A percentile compares a stretch with the other conserved stretches of the same genome.
Evolutionary conservation across 495 filamentous ascomycete species (phyloP).

Genomic region (Thozetella sp.): DNA sequence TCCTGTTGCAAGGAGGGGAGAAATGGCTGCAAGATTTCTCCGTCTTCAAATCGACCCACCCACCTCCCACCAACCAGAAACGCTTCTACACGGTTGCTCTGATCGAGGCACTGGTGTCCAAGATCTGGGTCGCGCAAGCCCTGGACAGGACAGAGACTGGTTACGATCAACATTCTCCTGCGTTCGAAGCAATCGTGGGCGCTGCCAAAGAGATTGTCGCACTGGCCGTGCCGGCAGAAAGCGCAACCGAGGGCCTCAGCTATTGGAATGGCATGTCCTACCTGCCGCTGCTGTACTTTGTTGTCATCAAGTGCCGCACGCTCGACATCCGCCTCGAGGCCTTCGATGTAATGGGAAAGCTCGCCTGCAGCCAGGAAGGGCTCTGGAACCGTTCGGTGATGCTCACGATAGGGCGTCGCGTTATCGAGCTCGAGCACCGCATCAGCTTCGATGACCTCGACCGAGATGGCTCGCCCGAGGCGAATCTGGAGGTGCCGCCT

Average conservation of each 20-base stretch:
- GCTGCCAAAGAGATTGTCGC: conserved; percentile 12
- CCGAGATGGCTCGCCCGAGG: too few species aligned
- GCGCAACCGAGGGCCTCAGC: conserved; percentile 6
- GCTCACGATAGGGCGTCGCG: conserved; percentile 19
- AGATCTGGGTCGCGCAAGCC: conserved; percentile 23
- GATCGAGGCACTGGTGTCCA: conserved; percentile 17
- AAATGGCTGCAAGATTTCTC: conserved; percentile 24
- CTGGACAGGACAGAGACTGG: conserved; percentile 21
- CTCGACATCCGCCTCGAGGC: conserved; percentile 37
- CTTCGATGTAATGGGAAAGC: conserved; percentile 17
- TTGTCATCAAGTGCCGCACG: conserved; percentile 43
- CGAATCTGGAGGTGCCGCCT: too few species aligned
- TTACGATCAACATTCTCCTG: conserved; percentile 19
- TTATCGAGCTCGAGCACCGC: conserved; percentile 35
- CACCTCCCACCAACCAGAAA: conserved; percentile 2
- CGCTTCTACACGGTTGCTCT: conserved; percentile 6
- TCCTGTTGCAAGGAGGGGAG: conserved; percentile 4
- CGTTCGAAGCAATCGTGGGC: conserved; percentile 11
- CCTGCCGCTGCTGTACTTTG: conserved; percentile 41
- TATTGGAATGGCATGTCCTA: conserved; percentile 49
- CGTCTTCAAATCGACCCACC: conserved; percentile 9
- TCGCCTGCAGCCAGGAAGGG: conserved; percentile 21
- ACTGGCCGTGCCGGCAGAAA: conserved; percentile 9
- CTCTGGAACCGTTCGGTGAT: conserved; percentile 28
- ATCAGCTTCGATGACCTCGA: conserved; percentile 12